Evolutionary conservation across 2,329 filamentous ascomycete genomes (phyloP), one percentile per base, ranked within the genome.

Genomic region (Cladophialophora yegresii): DNA sequence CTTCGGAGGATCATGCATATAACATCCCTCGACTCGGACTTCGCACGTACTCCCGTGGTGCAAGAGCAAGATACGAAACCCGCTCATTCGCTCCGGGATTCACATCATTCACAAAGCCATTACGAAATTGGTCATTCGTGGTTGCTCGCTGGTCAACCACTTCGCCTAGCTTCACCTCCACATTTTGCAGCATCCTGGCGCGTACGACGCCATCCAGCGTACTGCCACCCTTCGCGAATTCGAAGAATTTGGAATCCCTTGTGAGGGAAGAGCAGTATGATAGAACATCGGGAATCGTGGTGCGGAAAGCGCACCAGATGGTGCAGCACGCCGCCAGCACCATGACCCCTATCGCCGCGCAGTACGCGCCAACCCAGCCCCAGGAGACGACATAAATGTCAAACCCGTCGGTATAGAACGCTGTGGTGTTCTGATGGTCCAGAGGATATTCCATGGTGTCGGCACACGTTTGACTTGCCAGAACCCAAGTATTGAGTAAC

Each of bases 401-500:
- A 43, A 43, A 43, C n/a, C 36, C 36, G 36, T 43, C 36, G 16
- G 36, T 7, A 43, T 43, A 43, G 10, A 43, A 43, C 16, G 36
- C 36, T 7, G 36, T 43, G 36, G 36, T 43, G 13, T 43, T 43
- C n/a, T n/a, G 16, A 20, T 43, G 36, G 16, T 43, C 13, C 36
- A 43, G 16, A 7, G 6, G 4, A 43, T 43, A 43, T 43, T 43
- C 13, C 36, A 43, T 43, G 36, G 36, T 43, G 16, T 43, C 36
- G 36, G 36, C 36, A 43, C 36, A 43, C 5, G 36, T 43, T 8
- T 43, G 36, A 20, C 36, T 43, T 22, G 43, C 62, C 40, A 67
- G 49, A 3, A 64, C 59, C 65, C 65, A 67, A 2, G 67, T 69
- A 53, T 70, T 70, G 16, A 66, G 36, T 2, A 70, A 61, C 45